Conservation (phyloP, 164 flowering plant genomes). For the Saururus chinensis region DNA sequence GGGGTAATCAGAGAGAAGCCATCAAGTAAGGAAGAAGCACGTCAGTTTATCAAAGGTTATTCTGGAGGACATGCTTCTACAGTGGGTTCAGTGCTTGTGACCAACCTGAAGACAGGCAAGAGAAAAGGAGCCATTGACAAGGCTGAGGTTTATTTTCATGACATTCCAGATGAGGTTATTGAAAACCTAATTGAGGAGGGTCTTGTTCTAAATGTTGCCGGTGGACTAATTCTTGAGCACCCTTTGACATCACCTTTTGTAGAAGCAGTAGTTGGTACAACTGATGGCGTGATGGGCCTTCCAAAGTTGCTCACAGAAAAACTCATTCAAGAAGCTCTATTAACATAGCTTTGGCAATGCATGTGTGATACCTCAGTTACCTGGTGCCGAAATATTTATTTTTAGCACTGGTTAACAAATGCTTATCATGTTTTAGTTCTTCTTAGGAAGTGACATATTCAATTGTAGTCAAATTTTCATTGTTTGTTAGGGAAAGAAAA, state of each 20-base stretch:
- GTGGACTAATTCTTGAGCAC: constrained; percentile 80
- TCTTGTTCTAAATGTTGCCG: constrained; percentile 64
- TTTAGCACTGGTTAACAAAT: too few relatives aligned
- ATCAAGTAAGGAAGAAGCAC: constrained; percentile 77
- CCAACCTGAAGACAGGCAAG: constrained; percentile 63
- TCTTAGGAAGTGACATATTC: too few relatives aligned
- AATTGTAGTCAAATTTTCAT: too few relatives aligned
- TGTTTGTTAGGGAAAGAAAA: too few relatives aligned
- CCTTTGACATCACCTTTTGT: constrained; percentile 59
- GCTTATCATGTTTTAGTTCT: too few relatives aligned
- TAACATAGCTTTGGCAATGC: background rate
- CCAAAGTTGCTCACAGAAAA: constrained; percentile 66
- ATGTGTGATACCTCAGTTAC: too few relatives aligned
- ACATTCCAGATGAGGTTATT: constrained; percentile 75
- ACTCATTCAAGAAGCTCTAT: constrained; percentile 55
- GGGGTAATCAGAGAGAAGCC: constrained; percentile 87
- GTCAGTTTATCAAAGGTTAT: constrained; percentile 78
- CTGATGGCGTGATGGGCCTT: constrained; percentile 94
- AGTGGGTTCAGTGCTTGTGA: constrained; percentile 71
- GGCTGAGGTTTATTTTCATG: constrained; percentile 79
- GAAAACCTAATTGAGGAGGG: constrained; percentile 80
- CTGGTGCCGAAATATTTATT: too few relatives aligned
- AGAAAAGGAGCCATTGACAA: constrained; percentile 73
- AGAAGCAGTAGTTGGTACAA: constrained; percentile 80
- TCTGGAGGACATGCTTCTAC: constrained; percentile 72